These are phyloP conservation scores for Naumovozyma castellii DNA, from an alignment of 805 yeast species.

Conservation along the genomic window DNA sequence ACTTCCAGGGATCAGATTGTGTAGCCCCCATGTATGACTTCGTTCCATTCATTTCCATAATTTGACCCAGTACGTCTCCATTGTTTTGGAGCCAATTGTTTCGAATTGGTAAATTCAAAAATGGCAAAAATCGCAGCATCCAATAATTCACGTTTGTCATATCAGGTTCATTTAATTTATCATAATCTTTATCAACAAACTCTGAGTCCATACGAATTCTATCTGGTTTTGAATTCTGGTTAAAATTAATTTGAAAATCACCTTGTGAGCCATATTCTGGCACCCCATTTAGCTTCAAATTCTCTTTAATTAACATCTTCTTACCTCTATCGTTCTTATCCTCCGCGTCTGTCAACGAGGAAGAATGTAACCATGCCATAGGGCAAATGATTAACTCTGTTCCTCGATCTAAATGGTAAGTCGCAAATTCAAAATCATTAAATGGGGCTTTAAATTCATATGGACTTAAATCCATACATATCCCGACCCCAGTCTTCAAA, in stretches of 20 bases:
- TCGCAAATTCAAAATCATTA: conserved; percentile 60
- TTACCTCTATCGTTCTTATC: conserved; percentile 6
- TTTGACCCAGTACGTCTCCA: neutral
- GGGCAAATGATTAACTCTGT: conserved; percentile 61
- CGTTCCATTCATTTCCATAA: neutral
- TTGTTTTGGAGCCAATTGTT: conserved; percentile 10
- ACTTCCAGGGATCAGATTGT: conserved; percentile 18
- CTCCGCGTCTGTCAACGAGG: conserved; percentile 30
- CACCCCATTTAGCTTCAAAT: conserved; percentile 8
- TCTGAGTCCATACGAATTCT: conserved; percentile 7
- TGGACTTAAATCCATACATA: conserved; percentile 92
- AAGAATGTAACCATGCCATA: conserved; percentile 72
- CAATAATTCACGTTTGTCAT: conserved; percentile 56
- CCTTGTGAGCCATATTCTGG: conserved; percentile 23
- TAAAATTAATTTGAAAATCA: conserved; percentile 16
- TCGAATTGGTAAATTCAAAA: conserved; percentile 33
- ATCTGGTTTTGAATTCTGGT: conserved; percentile 6
- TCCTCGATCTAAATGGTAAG: conserved; percentile 37
- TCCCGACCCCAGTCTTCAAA: conserved; percentile 56
- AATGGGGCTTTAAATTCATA: conserved; percentile 77
- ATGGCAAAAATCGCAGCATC: conserved; percentile 62
- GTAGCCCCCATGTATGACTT: conserved; percentile 19
- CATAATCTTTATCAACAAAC: conserved; percentile 8
- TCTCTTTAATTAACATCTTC: conserved; percentile 6
- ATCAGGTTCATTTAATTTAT: conserved; percentile 34